phyloP scores from a whole-genome alignment of 306 rosid genomes.

The Adenanthera pavonina region DNA sequence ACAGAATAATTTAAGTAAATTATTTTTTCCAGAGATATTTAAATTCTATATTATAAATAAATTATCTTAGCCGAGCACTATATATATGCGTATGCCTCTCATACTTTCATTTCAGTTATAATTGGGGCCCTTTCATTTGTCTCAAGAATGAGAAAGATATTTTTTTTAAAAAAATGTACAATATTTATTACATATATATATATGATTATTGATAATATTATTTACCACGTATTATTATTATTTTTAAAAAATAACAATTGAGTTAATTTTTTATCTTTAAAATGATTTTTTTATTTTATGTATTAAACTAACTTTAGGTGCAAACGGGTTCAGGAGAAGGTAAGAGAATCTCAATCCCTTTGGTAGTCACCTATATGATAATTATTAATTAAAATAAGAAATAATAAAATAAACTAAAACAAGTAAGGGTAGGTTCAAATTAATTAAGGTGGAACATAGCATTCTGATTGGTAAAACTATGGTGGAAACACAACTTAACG shows the following conservation, averaged over 20 bases:
- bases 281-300: not conserved
- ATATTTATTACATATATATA: too few relatives aligned
- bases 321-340: not conserved
- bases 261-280: not conserved
- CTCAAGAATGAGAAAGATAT: too few relatives aligned
- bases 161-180: too few relatives aligned
- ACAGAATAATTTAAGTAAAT: too few relatives aligned
- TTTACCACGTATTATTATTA: too few relatives aligned
- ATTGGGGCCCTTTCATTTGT: too few relatives aligned
- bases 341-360: too few relatives aligned
- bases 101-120: too few relatives aligned
- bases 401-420: not conserved
- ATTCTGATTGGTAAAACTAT: conserved; percentile 38
- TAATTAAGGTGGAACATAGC: conserved; percentile 47
- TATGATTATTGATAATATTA: too few relatives aligned
- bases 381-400: not conserved
- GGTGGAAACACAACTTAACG: conserved; percentile 28
- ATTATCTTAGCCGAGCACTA: not conserved
- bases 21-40: not conserved
- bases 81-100: too few relatives aligned
- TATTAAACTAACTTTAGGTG: not conserved
- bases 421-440: conserved; percentile 19
- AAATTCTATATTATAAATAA: not conserved
- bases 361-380: not conserved
- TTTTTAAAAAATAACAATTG: too few relatives aligned